Conservation (phyloP, 2,329 filamentous ascomycete species). For the Colletotrichum abscissum region DNA sequence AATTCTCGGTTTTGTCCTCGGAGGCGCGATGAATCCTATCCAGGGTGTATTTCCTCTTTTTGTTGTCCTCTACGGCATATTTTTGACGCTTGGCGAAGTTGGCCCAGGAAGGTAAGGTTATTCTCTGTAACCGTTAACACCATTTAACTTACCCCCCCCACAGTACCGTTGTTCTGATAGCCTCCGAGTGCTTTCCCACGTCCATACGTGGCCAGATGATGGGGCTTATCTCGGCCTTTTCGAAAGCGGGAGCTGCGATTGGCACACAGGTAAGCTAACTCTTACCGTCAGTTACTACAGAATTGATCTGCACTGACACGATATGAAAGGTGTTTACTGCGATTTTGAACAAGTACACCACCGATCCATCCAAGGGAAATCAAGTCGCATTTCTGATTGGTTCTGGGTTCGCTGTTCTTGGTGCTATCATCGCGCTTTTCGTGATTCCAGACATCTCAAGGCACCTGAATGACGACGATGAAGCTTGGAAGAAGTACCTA, state of each 20-base stretch:
- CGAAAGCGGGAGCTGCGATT: constrained; percentile 61
- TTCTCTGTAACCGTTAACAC: background rate
- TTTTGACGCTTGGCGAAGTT: constrained; percentile 60
- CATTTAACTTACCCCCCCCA: background rate
- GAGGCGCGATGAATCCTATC: constrained; percentile 56
- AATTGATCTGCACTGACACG: background rate
- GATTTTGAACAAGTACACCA: constrained; percentile 56
- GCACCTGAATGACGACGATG: constrained; percentile 43
- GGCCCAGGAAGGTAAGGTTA: constrained; percentile 56
- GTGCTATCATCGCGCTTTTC: constrained; percentile 55
- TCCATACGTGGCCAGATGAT: constrained; percentile 61
- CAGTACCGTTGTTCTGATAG: constrained; percentile 51
- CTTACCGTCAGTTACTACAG: background rate
- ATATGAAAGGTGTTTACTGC: constrained; percentile 56
- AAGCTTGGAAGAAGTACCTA: constrained; percentile 44
- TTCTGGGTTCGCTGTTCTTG: constrained; percentile 58
- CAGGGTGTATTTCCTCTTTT: constrained; percentile 61
- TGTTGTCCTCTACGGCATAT: constrained; percentile 62
- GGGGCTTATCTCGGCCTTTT: constrained; percentile 58
- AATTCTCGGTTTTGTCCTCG: constrained; percentile 60
- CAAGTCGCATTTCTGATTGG: constrained; percentile 64
- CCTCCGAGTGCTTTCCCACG: constrained; percentile 61
- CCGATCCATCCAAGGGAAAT: constrained; percentile 54
- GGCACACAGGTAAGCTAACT: constrained; percentile 50
- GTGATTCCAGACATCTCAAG: constrained; percentile 53